Evolutionary conservation across 257 asterid species (phyloP).

Genomic region (Ocimum tenuiflorum): DNA sequence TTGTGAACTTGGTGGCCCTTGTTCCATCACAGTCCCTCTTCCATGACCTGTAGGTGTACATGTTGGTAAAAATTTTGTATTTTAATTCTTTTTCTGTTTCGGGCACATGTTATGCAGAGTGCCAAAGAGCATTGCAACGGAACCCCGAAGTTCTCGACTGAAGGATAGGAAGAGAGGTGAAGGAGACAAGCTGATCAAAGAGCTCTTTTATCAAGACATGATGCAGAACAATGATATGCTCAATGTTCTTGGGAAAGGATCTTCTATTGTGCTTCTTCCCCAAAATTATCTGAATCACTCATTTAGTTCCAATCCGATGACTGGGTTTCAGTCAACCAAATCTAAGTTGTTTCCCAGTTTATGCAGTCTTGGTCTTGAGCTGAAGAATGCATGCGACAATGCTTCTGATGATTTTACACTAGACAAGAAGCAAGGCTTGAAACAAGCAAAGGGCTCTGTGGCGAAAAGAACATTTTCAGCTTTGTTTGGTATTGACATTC

Average conservation of each 20-base stretch:
- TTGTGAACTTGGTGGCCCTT: neutral
- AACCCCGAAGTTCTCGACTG: constrained; percentile 85
- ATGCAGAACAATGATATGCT: constrained; percentile 62
- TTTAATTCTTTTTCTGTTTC: constrained; percentile 22
- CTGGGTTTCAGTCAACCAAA: constrained; percentile 39
- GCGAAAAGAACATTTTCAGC: constrained; percentile 32
- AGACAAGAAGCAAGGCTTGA: constrained; percentile 32
- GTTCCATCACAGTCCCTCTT: neutral
- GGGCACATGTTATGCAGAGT: constrained; percentile 36
- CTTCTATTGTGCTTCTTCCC: constrained; percentile 75
- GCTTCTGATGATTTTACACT: constrained; percentile 25
- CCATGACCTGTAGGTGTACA: constrained; percentile 1
- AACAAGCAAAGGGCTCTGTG: constrained; percentile 29
- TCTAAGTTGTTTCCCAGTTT: constrained; percentile 48
- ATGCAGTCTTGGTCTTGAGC: constrained; percentile 47
- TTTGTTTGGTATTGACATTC: constrained; percentile 26
- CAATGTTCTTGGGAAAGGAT: constrained; percentile 64
- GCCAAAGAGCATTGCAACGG: constrained; percentile 44
- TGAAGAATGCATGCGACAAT: constrained; percentile 31
- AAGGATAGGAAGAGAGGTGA: constrained; percentile 83
- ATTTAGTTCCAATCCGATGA: constrained; percentile 23
- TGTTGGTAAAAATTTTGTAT: neutral
- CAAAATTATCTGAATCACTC: constrained; percentile 39
- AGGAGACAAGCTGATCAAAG: constrained; percentile 83
- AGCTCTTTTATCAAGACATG: constrained; percentile 71